Base-by-base conservation (phyloP, 768 basidiomycete species). In the Mycena polygramma region DNA sequence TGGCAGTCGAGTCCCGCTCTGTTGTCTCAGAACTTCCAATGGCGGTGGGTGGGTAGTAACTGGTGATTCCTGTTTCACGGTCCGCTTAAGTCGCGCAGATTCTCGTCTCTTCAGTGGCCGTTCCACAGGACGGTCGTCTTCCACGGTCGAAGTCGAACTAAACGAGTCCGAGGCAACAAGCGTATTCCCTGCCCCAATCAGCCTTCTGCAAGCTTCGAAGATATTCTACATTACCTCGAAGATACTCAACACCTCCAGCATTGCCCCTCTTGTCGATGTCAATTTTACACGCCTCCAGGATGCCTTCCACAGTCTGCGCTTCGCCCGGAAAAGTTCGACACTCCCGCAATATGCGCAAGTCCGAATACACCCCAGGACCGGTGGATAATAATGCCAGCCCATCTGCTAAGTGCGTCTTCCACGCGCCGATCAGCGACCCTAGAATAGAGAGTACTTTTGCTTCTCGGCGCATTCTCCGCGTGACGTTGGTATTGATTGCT, bases 391-490 rank as follows among this genome's bases (percentile, higher is more conserved):
- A 20, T 13, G 67, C 53, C 35, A 54, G 19, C 35, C 67, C 67
- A 35, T 45, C 51, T 2, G 45, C 13, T 1, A 62, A 4, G 24
- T 68, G 67, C 2, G 35, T 57, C 24, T 62, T 68, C 67, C 67
- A 68, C 4, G 67, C 55, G 0, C 19, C 53, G 19, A 62, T 62
- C 17, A 68, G 45, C 54, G n/a, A 20, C n/a, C 60, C 60, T 19
- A 68, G 60, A 24, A 63, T 63, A n/a, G 60, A 55, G 52, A 68
- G 49, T n/a, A 49, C 30, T 17, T n/a, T 37, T 26, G 60, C 60
- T 36, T 68, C 67, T 1, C 67, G 41, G 35, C 37, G 53, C 54
- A 57, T 36, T 22, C 67, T 39, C 10, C 22, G 46, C 11, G n/a
- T 13, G 9, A 45, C 55, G 39, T 63, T 68, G 15, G 11, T 24